A percentile compares a stretch with the other conserved stretches of the same genome.
phyloP scores from a whole-genome alignment of 371 early-diverging fungal species.

The Gilbertella persicaria region DNA sequence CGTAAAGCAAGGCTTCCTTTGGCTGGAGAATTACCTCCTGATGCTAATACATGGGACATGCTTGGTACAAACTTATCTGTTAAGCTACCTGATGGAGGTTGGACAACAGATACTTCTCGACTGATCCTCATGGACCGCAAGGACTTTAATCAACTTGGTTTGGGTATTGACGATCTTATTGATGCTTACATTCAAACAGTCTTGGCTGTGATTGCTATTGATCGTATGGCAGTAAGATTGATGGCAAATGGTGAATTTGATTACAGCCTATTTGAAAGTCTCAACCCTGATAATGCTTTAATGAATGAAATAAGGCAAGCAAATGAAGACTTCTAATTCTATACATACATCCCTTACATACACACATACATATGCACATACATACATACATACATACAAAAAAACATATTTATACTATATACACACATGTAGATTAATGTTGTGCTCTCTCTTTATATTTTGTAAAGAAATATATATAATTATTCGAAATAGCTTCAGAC shows the following conservation, averaged over 20 bases:
- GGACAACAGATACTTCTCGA: slow-evolving; percentile 87
- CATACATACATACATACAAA: not conserved
- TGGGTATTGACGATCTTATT: slow-evolving; percentile 91
- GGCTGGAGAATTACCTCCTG: slow-evolving; percentile 57
- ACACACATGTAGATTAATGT: not conserved
- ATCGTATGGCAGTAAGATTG: slow-evolving; percentile 79
- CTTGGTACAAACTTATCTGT: slow-evolving; percentile 90
- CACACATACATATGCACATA: not conserved
- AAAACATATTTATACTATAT: no score
- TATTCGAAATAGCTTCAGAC: no score
- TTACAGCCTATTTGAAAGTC: slow-evolving; percentile 77
- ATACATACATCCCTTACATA: not conserved
- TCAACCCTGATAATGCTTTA: slow-evolving; percentile 86
- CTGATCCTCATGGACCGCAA: slow-evolving; percentile 91
- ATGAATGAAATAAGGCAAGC: slow-evolving; percentile 72
- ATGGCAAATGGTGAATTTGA: slow-evolving; percentile 76
- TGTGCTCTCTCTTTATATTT: no score
- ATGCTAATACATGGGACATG: slow-evolving; percentile 86
- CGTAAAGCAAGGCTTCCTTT: slow-evolving; percentile 84
- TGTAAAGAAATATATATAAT: no score
- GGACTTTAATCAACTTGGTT: slow-evolving; percentile 88
- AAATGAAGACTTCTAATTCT: slow-evolving; percentile 39
- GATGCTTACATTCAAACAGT: slow-evolving; percentile 94
- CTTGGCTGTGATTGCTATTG: slow-evolving; percentile 87
- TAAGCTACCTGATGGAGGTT: slow-evolving; percentile 74